Base-by-base conservation (phyloP, 371 early-diverging fungal genomes). In the Thermomucor indicae-seudaticae region DNA sequence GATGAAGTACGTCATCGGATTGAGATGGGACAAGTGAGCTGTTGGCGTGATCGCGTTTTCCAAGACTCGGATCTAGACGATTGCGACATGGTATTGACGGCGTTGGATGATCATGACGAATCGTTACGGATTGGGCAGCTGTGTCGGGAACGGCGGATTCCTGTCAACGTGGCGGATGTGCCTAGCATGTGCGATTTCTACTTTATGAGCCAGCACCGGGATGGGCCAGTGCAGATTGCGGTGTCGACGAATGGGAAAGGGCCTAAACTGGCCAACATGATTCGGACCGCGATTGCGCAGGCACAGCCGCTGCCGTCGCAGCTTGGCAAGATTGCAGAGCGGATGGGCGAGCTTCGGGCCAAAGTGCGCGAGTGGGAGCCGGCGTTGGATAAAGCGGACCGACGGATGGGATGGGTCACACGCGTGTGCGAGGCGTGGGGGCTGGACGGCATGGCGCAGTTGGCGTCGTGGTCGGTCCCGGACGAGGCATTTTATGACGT, bases 131-230 rank as follows among this genome's bases (percentile, higher is more conserved):
- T 94, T 40, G 91, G 87, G 27, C 53, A 72, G 11, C 60, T 83
- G 17, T 85, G 90, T 57, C 73, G 85, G 27, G 62, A 60, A 22
- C 75, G 65, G 29, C 74, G 84, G 25, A 91, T 93, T 37, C 93
- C 93, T 6, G 92, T 94, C 39, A 95, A 95, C 55, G 92, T 91
- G 16, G 95, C 95, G 0, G 96, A 95, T 55, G 87, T 92, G 17
- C 89, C 92, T 12, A 83, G 86, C 14, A 70, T 90, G 61, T 95
- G 94, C 64, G 93, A 95, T 57, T 94, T 95, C 59, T 93, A 87
- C 64, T 94, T 93, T 63, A 91, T 92, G 83, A 88, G 91, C 22
- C 86, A 84, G 24, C 86, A 88, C 55, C 73, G 91, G 4, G 91
- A 91, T 51, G 88, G 88, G 19, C 84, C 89, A 23, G 72, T 91